These are phyloP conservation scores for Lactarius sanguifluus DNA, from an alignment of 768 basidiomycete species.

Conservation along the genomic window DNA sequence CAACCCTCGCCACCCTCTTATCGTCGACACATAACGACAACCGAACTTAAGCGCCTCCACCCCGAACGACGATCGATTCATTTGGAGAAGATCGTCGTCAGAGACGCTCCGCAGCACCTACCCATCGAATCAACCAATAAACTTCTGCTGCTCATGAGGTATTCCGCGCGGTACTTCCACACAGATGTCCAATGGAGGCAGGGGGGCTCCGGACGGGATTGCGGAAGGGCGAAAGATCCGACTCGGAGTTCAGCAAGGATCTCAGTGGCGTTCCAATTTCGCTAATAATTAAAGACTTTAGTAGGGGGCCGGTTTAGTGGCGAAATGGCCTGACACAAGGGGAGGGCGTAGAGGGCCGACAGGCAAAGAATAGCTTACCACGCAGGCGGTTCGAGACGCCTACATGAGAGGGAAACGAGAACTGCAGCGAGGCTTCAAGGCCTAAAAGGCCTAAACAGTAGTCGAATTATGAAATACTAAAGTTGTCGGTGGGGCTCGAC, in stretches of 20 bases:
- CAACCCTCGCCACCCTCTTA: constrained; percentile 82
- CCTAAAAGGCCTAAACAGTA: too few relatives aligned
- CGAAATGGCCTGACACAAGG: too few relatives aligned
- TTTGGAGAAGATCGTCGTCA: constrained; percentile 99
- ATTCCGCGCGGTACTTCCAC: constrained; percentile 46
- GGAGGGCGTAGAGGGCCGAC: too few relatives aligned
- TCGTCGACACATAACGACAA: constrained; percentile 62
- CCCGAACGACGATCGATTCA: constrained; percentile 67
- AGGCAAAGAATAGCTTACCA: too few relatives aligned
- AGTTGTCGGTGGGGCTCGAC: too few relatives aligned
- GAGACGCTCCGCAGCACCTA: constrained; percentile 94
- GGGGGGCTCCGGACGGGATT: constrained; percentile 74
- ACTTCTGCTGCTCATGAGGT: constrained; percentile 85
- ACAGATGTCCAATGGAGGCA: too few relatives aligned
- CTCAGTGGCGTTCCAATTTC: neutral
- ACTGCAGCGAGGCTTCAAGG: too few relatives aligned
- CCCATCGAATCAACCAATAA: constrained; percentile 76
- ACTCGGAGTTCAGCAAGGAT: neutral
- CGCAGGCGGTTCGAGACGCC: too few relatives aligned
- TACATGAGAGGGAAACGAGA: too few relatives aligned
- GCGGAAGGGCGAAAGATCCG: constrained; percentile 73
- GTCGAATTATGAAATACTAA: neutral
- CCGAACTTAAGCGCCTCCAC: constrained; percentile 35
- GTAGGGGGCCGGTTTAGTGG: too few relatives aligned
- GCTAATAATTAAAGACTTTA: neutral